Evolutionary conservation across 768 basidiomycete genomes (phyloP), one percentile per base, ranked within the genome.

Genomic region (Kwoniella botswanensis): DNA sequence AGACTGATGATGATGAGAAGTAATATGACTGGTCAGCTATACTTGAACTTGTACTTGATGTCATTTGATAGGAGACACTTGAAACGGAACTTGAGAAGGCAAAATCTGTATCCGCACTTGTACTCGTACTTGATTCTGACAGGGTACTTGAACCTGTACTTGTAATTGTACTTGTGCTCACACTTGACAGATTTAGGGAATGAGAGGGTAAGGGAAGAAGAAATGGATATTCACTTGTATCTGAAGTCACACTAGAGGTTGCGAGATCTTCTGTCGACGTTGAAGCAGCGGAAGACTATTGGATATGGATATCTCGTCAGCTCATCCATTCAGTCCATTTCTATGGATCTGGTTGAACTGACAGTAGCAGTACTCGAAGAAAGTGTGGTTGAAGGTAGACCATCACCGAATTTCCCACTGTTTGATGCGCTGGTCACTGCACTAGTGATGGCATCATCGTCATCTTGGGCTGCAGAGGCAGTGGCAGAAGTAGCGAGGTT

Each of bases 351-450:
- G 11, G 42, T 1, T 24, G 42, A n/a, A 70, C 68, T 52, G 42
- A 69, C 68, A 65, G 41, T 60, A 17, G 52, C 59, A 9, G 44
- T 35, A 54, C 29, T 24, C 0, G 65, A 63, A 22, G 63, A 63
- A 52, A 18, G 12, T n/a, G 53, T 26, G 15, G 57, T 46, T 5
- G 26, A 59, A 2, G 70, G 65, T 11, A 58, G 29, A 18, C 63
- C 50, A 15, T 54, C 63, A 13, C 57, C 57, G 15, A 54, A 55
- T 17, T 52, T 43, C 4, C 57, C 63, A 22, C 56, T 56, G 52
- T 62, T 63, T 5, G 52, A 29, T n/a, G 71, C 52, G 64, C 65
- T 71, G 22, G 63, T 29, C 4, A 63, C 65, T 18, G 64, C 65
- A 54, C 65, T 71, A 4, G 63, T 63, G 2, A 61, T 42, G 12